Conservation (phyloP, 805 yeast species). For the Kluyveromyces siamensis region DNA sequence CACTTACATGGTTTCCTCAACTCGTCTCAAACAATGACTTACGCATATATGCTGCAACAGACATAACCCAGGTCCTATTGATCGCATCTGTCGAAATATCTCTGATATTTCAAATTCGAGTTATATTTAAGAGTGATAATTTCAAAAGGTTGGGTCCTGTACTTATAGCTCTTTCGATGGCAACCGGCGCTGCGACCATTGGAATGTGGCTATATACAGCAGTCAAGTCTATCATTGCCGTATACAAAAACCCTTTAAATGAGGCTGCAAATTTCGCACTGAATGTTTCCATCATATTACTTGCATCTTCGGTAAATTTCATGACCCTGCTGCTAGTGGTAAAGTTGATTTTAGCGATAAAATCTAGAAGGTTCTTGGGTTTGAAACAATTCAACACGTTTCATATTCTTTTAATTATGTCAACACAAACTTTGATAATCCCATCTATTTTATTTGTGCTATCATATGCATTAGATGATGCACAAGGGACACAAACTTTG, state of each 20-base stretch:
- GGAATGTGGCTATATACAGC: slow-evolving; percentile 51
- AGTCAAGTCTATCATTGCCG: slow-evolving; percentile 33
- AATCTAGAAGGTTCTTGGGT: slow-evolving; percentile 68
- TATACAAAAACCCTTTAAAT: slow-evolving; percentile 21
- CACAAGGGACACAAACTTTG: slow-evolving; percentile 31
- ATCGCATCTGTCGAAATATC: slow-evolving; percentile 55
- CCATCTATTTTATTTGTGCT: slow-evolving; percentile 65
- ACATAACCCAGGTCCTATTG: slow-evolving; percentile 50
- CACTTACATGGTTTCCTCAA: slow-evolving; percentile 40
- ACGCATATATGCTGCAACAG: slow-evolving; percentile 50
- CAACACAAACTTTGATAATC: slow-evolving; percentile 68
- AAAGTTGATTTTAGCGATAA: slow-evolving; percentile 63
- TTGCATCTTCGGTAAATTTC: slow-evolving; percentile 58
- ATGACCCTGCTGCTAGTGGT: slow-evolving; percentile 50
- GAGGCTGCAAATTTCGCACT: slow-evolving; percentile 32
- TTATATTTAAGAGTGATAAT: slow-evolving; percentile 59
- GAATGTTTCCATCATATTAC: slow-evolving; percentile 50
- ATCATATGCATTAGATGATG: slow-evolving; percentile 34
- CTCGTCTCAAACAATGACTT: slow-evolving; percentile 31
- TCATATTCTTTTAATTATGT: slow-evolving; percentile 74
- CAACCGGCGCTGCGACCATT: slow-evolving; percentile 45
- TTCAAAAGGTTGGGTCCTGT: slow-evolving; percentile 33
- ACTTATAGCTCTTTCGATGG: slow-evolving; percentile 31
- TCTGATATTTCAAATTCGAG: slow-evolving; percentile 59
- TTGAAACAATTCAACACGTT: slow-evolving; percentile 73